These are phyloP conservation scores for Morella rubra DNA, from an alignment of 306 rosid genomes.

Conservation along the genomic window DNA sequence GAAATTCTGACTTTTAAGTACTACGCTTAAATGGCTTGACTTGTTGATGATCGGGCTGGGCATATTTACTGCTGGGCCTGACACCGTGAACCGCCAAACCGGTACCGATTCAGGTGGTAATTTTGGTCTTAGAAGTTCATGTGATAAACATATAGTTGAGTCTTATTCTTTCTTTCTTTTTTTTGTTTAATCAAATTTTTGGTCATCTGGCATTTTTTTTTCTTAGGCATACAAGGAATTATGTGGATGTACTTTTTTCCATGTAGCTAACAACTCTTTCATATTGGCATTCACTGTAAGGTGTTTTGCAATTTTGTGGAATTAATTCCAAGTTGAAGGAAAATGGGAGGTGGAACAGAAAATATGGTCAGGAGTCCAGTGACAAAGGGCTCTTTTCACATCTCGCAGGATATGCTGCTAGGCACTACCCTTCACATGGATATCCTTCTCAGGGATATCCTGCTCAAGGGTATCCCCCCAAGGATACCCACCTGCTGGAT, in stretches of 20 bases:
- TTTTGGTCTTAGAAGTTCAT: too few species aligned
- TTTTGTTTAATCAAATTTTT: too few species aligned
- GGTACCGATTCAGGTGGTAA: too few species aligned
- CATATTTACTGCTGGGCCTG: too few species aligned
- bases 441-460: constrained; percentile 37
- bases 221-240: too few species aligned
- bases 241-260: background rate
- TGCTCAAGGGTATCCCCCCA: constrained; percentile 28
- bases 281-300: background rate
- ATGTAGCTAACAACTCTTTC: background rate
- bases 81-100: too few species aligned
- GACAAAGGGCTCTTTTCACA: constrained; percentile 43
- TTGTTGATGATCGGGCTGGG: too few species aligned
- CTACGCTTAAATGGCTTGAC: too few species aligned
- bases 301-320: background rate
- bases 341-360: constrained; percentile 33
- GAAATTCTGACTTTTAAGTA: too few species aligned
- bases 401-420: constrained; percentile 30
- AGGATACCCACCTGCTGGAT: constrained; percentile 29
- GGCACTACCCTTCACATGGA: constrained; percentile 40
- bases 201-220: too few species aligned
- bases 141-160: too few species aligned
- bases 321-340: constrained; percentile 23
- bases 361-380: constrained; percentile 27
- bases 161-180: too few species aligned